Evolutionary conservation across 306 rosid species (phyloP).

Genomic region (Cucurbita ficifolia): DNA sequence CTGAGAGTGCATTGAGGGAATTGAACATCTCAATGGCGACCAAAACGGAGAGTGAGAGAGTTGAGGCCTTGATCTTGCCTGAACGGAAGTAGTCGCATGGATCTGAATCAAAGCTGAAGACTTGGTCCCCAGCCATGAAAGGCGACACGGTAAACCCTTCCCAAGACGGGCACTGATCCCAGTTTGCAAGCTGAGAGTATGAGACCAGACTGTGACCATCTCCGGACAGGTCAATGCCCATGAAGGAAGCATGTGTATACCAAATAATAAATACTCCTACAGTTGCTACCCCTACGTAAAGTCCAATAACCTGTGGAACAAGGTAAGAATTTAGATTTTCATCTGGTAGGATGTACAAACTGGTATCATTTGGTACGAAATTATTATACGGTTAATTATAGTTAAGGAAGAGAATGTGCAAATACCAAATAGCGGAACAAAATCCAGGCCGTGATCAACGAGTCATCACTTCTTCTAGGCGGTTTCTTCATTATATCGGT

Average conservation of each 20-base stretch:
- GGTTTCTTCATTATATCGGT: conserved; percentile 82
- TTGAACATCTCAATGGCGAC: conserved; percentile 97
- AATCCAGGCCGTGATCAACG: conserved; percentile 74
- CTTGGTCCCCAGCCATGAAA: conserved; percentile 59
- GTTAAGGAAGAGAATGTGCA: not conserved
- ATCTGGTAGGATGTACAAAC: not conserved
- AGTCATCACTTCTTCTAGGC: conserved; percentile 68
- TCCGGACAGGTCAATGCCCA: conserved; percentile 71
- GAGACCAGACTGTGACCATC: conserved; percentile 83
- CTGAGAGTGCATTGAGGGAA: conserved; percentile 70
- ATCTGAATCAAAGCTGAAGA: conserved; percentile 27
- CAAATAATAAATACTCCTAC: conserved; percentile 82
- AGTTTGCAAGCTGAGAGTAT: conserved; percentile 77
- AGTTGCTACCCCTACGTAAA: conserved; percentile 77
- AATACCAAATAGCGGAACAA: conserved; percentile 84
- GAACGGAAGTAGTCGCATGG: conserved; percentile 67
- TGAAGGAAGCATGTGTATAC: conserved; percentile 68
- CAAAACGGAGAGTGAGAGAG: conserved; percentile 81
- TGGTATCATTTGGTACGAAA: not conserved
- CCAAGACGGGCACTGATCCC: conserved; percentile 80
- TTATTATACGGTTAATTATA: not conserved
- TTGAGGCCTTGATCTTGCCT: conserved; percentile 80
- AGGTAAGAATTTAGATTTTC: not conserved
- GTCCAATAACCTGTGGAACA: conserved; percentile 57
- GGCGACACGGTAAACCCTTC: conserved; percentile 61